Conservation (phyloP, 2,329 filamentous ascomycete species). For the Penicillium hesseltinei region DNA sequence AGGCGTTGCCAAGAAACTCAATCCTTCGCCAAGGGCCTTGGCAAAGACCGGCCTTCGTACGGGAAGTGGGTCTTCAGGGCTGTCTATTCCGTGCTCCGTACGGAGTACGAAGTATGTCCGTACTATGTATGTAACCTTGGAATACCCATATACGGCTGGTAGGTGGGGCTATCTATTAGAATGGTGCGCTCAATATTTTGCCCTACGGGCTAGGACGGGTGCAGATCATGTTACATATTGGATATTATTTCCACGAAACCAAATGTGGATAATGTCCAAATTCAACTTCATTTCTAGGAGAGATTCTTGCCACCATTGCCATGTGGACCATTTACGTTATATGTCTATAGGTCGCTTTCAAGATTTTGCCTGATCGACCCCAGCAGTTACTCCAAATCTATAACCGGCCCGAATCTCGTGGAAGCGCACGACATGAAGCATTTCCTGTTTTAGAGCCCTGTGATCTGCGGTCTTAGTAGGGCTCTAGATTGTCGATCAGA, state of each 20-base stretch:
- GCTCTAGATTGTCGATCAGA: not conserved
- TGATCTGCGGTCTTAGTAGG: not conserved
- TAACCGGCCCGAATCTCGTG: not conserved
- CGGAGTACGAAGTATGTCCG: not conserved
- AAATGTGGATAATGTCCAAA: not conserved
- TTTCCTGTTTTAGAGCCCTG: not conserved
- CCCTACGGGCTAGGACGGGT: too few species aligned
- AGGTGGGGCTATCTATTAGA: not conserved
- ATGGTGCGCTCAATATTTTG: not conserved
- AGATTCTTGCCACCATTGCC: not conserved
- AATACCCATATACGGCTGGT: too few species aligned
- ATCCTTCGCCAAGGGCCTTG: not conserved
- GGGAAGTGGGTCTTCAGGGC: not conserved
- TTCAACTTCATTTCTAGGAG: not conserved
- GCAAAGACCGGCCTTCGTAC: not conserved
- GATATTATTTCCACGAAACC: not conserved
- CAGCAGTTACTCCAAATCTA: not conserved
- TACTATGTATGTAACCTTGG: not conserved
- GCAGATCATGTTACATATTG: not conserved
- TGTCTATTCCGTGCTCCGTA: too few species aligned
- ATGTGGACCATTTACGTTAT: not conserved
- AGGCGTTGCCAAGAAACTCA: not conserved
- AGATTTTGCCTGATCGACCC: not conserved
- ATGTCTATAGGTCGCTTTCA: not conserved
- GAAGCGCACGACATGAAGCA: not conserved